These are phyloP conservation scores for Pascua guehoae DNA, from an alignment of 1,284 basidiomycete species.

Conservation along the genomic window DNA sequence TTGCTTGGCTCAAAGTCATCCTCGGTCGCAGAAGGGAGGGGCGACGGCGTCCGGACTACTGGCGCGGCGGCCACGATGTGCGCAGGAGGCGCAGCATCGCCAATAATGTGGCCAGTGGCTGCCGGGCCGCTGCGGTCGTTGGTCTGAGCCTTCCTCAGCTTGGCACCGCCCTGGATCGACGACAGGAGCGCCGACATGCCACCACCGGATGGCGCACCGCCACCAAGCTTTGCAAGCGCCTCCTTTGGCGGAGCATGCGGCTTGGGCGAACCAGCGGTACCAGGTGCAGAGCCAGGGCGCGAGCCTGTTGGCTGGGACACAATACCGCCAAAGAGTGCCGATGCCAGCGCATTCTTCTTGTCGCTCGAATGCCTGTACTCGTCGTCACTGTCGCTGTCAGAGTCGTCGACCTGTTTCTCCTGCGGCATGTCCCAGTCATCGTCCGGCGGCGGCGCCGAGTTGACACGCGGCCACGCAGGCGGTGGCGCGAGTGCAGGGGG, in stretches of 20 bases:
- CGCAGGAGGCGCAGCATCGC: constrained; percentile 65
- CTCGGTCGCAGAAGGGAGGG: constrained; percentile 14
- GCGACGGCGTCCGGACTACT: constrained; percentile 38
- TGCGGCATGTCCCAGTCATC: constrained; percentile 81
- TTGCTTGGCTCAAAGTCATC: constrained; percentile 36
- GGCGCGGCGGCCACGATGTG: constrained; percentile 57
- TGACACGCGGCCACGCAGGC: constrained; percentile 37
- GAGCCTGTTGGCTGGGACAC: constrained; percentile 35
- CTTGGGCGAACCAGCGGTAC: constrained; percentile 45
- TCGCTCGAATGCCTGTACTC: constrained; percentile 68
- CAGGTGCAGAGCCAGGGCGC: constrained; percentile 29
- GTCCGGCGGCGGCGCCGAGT: constrained; percentile 55
- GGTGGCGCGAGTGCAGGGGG: constrained; percentile 43
- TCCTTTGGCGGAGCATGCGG: constrained; percentile 47
- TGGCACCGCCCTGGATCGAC: constrained; percentile 78
- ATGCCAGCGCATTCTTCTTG: constrained; percentile 68
- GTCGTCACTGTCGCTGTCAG: constrained; percentile 55
- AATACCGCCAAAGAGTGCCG: constrained; percentile 69
- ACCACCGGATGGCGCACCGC: constrained; percentile 47
- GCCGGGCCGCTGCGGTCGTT: constrained; percentile 71
- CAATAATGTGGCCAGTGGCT: constrained; percentile 71
- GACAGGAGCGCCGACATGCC: constrained; percentile 61
- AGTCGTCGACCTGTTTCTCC: constrained; percentile 61
- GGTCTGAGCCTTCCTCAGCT: constrained; percentile 73
- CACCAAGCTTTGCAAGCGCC: constrained; percentile 47